phyloP scores from a whole-genome alignment of 257 asterid species.

The Primulina huaijiensis region DNA sequence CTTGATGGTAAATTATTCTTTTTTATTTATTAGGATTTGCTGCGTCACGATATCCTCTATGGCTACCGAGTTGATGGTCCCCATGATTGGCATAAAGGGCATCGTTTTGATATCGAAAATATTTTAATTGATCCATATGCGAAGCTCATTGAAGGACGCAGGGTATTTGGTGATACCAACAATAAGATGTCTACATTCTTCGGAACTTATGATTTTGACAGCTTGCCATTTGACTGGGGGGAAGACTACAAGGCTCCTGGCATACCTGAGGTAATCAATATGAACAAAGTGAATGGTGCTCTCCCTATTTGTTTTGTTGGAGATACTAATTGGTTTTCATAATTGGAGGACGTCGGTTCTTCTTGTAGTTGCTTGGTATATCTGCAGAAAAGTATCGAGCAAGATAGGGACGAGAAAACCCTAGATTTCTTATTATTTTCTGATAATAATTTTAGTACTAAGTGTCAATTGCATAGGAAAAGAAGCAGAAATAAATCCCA shows the following conservation, averaged over 20 bases:
- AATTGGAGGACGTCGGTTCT: too few species aligned
- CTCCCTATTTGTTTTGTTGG: conserved; percentile 22
- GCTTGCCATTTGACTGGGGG: conserved; percentile 91
- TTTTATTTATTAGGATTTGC: conserved; percentile 55
- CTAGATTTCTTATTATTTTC: too few species aligned
- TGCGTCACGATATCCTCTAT: conserved; percentile 64
- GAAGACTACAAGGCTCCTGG: conserved; percentile 75
- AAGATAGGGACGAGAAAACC: too few species aligned
- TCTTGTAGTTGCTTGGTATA: too few species aligned
- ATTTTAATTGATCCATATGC: conserved; percentile 88
- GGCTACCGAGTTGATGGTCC: conserved; percentile 87
- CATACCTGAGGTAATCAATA: conserved; percentile 73
- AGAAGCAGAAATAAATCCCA: too few species aligned
- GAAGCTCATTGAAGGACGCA: conserved; percentile 86
- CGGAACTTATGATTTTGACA: conserved; percentile 76
- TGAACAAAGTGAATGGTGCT: conserved; percentile 22
- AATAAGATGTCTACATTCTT: conserved; percentile 55
- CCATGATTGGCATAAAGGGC: conserved; percentile 80
- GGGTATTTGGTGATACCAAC: conserved; percentile 74
- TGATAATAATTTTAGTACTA: too few species aligned
- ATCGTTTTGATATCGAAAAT: conserved; percentile 67
- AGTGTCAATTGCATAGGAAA: too few species aligned
- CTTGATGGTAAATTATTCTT: conserved; percentile 3
- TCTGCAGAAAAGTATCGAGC: too few species aligned
- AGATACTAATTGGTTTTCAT: not conserved